These are phyloP conservation scores for Salix exigua DNA, from an alignment of 345 rosid genomes.

Conservation along the genomic window DNA sequence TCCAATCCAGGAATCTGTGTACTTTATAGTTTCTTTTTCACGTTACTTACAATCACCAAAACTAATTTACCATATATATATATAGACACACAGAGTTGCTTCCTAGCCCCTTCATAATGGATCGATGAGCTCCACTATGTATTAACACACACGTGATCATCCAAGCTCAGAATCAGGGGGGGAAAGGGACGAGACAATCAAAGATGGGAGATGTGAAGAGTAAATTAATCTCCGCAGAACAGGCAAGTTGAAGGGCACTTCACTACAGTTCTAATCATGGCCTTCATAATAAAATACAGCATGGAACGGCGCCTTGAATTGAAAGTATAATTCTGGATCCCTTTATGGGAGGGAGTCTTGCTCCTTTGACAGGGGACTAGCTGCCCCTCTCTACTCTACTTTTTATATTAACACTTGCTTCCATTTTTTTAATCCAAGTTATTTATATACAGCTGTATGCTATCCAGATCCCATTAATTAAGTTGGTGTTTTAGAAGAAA, in stretches of 20 bases:
- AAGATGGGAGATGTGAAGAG: background rate
- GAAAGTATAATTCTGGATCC: background rate
- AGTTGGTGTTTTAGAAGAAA: too few species aligned
- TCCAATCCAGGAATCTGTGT: background rate
- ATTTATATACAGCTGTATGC: too few species aligned
- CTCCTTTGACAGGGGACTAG: conserved; percentile 6
- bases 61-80: too few species aligned
- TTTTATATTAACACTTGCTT: background rate
- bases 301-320: background rate
- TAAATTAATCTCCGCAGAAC: too few species aligned
- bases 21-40: background rate
- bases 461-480: background rate
- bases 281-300: background rate
- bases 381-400: background rate
- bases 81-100: too few species aligned
- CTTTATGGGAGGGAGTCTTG: conserved; percentile 2
- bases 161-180: background rate
- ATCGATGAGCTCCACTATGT: background rate
- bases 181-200: background rate
- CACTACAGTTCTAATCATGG: background rate
- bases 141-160: background rate
- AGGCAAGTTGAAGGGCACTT: background rate
- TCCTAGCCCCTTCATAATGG: too few species aligned
- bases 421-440: background rate
- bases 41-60: background rate